Base-by-base conservation (phyloP, 1,284 basidiomycete species). In the Phellinidium pouzarii region DNA sequence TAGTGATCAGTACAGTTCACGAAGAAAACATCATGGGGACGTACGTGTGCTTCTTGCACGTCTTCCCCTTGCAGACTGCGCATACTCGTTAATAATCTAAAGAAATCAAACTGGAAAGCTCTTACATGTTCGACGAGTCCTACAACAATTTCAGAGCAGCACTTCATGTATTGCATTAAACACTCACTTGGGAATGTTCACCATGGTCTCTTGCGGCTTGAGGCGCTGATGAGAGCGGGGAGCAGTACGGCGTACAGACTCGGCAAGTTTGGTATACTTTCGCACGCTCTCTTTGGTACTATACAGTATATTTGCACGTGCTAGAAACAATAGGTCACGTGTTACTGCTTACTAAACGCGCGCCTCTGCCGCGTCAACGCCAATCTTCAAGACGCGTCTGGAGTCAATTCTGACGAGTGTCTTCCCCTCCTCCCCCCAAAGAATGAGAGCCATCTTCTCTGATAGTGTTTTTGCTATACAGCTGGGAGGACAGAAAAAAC, bases 41-140 rank as follows among this genome's bases (percentile, higher is more conserved):
- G 61, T 75, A 94, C 87, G 94, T 97, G 84, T 98, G 94, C 79
- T 97, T 97, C 78, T 80, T 89, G 92, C 95, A 99, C 65, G 82
- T 74, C 81, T 97, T 98, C 72, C 91, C 91, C 81, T 97, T 96
- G 91, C 95, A 98, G 81, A 86, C 94, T 87, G 70, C 68, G 34
- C 19, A 44, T 31, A 49, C 9, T 17, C 47, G 20, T 14, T 43
- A 53, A 29, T 41, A 36, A 19, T 48, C 23, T 26, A 41, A 19
- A 29, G 26, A n/a, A 36, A 34, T 44, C 19, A 44, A 43, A 51
- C 12, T 50, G 29, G 40, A 12, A 45, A 46, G 44, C 41, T 75
- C 86, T 82, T 71, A 89, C 87, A 90, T 62, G 88, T 90, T 71
- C 84, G 78, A 74, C 87, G 86, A 63, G 87, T 90, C 75, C 87